phyloP scores from a whole-genome alignment of 306 rosid genomes.

The Sesbania bispinosa region DNA sequence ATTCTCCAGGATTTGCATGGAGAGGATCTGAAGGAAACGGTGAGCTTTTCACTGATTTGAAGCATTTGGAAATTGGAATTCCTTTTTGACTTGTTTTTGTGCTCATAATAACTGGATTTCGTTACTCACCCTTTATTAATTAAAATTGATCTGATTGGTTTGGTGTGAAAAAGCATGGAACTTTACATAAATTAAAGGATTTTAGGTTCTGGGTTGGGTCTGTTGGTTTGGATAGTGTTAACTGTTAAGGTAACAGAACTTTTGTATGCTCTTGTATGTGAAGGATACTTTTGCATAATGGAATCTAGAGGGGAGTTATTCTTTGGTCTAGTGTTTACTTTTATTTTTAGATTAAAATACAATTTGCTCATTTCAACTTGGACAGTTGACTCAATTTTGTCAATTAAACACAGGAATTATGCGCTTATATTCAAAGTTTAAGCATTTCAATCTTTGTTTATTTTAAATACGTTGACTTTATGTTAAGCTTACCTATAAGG shows the following conservation, averaged over 20 bases:
- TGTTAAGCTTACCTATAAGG: neutral
- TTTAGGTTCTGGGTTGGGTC: constrained; percentile 12
- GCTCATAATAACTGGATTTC: neutral
- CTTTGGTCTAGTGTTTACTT: constrained; percentile 6
- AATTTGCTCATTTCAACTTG: neutral
- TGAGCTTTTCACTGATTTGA: constrained; percentile 29
- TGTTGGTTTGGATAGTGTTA: constrained; percentile 3
- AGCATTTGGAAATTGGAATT: too few species aligned
- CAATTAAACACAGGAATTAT: neutral
- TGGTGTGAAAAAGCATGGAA: constrained; percentile 20
- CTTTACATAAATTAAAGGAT: neutral
- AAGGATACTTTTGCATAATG: neutral
- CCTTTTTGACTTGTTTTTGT: constrained; percentile 14
- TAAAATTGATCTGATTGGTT: neutral
- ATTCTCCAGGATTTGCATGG: constrained; percentile 99
- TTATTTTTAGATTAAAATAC: neutral
- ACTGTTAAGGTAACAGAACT: neutral
- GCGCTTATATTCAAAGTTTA: neutral
- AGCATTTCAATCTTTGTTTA: constrained; percentile 5
- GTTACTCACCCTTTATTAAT: neutral
- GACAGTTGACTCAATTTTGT: constrained; percentile 14
- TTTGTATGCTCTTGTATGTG: constrained; percentile 1
- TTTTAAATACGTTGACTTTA: neutral
- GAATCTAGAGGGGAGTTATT: neutral
- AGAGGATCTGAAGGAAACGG: constrained; percentile 91